Evolutionary conservation across 163 green algal species (phyloP).

Genomic region (Trebouxia gelatinosa): DNA sequence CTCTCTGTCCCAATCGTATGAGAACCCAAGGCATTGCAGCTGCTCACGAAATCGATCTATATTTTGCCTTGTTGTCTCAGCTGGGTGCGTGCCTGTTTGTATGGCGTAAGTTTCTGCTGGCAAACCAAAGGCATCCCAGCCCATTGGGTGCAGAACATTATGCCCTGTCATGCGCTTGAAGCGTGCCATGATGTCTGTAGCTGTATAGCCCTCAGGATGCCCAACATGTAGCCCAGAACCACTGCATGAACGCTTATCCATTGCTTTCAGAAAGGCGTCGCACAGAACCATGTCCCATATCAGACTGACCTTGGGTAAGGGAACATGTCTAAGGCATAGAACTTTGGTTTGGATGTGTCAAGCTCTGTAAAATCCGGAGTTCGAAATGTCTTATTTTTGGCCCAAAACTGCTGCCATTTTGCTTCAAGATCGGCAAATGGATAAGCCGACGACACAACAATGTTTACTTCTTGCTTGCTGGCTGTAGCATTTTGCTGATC

Average conservation of each 20-base stretch:
- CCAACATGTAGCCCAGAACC: conserved; percentile 95
- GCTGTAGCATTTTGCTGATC: neutral
- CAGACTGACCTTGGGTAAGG: conserved; percentile 87
- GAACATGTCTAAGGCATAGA: conserved; percentile 99
- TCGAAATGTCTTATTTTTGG: conserved; percentile 88
- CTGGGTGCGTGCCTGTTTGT: conserved; percentile 95
- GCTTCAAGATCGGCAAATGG: conserved; percentile 91
- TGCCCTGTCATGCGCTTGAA: conserved; percentile 96
- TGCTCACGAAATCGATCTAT: conserved; percentile 82
- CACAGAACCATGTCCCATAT: too few species aligned
- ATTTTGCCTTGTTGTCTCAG: conserved; percentile 87
- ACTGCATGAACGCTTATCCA: conserved; percentile 44
- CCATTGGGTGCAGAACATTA: conserved; percentile 99
- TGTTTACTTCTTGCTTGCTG: neutral
- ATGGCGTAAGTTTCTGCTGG: conserved; percentile 96
- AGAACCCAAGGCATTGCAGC: conserved; percentile 72
- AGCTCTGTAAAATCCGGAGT: conserved; percentile 79
- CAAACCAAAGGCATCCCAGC: conserved; percentile 98
- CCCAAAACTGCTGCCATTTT: conserved; percentile 93
- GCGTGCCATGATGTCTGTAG: conserved; percentile 95
- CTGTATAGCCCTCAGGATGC: conserved; percentile 92
- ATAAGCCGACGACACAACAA: conserved; percentile 64
- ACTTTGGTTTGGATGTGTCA: conserved; percentile 96
- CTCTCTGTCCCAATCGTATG: conserved; percentile 97
- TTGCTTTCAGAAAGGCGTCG: too few species aligned